phyloP scores from a whole-genome alignment of 768 basidiomycete species.

The Chalciporus chontae region DNA sequence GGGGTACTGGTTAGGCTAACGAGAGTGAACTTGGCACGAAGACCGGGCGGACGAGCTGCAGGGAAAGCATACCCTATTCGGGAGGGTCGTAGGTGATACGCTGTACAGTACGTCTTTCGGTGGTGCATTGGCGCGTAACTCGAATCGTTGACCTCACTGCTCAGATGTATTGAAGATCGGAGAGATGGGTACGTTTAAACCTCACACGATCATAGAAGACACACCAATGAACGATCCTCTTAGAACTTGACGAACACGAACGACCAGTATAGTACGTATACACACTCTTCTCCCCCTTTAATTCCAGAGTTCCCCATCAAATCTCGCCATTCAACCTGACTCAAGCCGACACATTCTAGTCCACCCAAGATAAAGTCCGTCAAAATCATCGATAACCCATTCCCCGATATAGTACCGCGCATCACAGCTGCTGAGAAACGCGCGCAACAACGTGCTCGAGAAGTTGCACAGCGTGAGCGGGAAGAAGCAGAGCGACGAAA shows the following conservation, averaged over 20 bases:
- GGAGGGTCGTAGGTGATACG: conserved; percentile 84
- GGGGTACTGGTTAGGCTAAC: not conserved
- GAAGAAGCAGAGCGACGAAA: conserved; percentile 69
- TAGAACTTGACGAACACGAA: conserved; percentile 72
- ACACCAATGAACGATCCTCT: not conserved
- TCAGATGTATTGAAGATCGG: conserved; percentile 91
- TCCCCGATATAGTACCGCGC: conserved; percentile 90
- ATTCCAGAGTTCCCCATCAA: not conserved
- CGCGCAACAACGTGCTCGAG: conserved; percentile 77
- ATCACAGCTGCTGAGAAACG: conserved; percentile 93
- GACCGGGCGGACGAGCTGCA: conserved; percentile 91
- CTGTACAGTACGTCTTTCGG: conserved; percentile 66
- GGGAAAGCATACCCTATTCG: conserved; percentile 93
- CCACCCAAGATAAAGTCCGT: conserved; percentile 89
- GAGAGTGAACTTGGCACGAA: conserved; percentile 24
- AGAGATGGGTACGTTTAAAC: conserved; percentile 62
- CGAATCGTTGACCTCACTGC: not conserved
- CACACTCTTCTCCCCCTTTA: not conserved
- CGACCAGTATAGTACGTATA: conserved; percentile 73
- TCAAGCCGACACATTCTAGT: conserved; percentile 36
- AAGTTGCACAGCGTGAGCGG: conserved; percentile 71
- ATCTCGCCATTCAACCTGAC: not conserved
- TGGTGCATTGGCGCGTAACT: not conserved
- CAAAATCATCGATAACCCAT: conserved; percentile 89
- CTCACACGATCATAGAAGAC: not conserved